Conservation (phyloP, 1,139 yeast species). For the Schizosaccharomyces versatilis region DNA sequence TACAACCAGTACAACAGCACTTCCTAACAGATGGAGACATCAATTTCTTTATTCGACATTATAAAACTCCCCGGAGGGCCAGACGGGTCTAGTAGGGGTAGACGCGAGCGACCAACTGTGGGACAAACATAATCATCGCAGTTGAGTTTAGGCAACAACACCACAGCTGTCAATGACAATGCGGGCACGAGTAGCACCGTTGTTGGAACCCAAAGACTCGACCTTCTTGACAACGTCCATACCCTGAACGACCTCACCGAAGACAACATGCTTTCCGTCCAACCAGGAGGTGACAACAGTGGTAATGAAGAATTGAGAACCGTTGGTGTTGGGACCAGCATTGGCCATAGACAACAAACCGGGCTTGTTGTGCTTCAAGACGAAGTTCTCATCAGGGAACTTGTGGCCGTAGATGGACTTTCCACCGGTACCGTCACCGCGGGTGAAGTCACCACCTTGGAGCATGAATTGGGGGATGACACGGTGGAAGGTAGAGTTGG, state of each 20-base stretch:
- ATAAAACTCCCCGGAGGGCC: too few relatives aligned
- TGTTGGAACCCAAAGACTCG: slow-evolving; percentile 62
- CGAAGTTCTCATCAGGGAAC: slow-evolving; percentile 90
- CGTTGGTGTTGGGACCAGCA: slow-evolving; percentile 99
- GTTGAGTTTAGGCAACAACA: slow-evolving; percentile 26
- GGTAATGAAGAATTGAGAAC: slow-evolving; percentile 96
- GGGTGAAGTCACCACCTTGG: slow-evolving; percentile 79
- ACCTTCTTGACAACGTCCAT: slow-evolving; percentile 76
- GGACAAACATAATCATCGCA: background rate
- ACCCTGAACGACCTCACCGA: slow-evolving; percentile 90
- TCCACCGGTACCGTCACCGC: slow-evolving; percentile 85
- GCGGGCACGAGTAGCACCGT: slow-evolving; percentile 65
- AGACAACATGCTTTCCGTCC: slow-evolving; percentile 97
- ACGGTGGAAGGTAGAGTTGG: slow-evolving; percentile 88
- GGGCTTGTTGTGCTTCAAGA: slow-evolving; percentile 66
- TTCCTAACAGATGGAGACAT: too few relatives aligned
- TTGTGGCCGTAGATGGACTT: slow-evolving; percentile 92
- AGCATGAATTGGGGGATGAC: slow-evolving; percentile 90
- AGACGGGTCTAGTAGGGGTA: too few relatives aligned
- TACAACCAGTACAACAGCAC: too few relatives aligned
- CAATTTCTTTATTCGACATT: too few relatives aligned
- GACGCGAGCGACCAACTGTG: background rate
- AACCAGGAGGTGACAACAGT: slow-evolving; percentile 91
- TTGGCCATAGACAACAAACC: slow-evolving; percentile 97
- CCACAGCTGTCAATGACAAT: slow-evolving; percentile 68